phyloP scores from a whole-genome alignment of 257 asterid species.

The Plantago ovata region DNA sequence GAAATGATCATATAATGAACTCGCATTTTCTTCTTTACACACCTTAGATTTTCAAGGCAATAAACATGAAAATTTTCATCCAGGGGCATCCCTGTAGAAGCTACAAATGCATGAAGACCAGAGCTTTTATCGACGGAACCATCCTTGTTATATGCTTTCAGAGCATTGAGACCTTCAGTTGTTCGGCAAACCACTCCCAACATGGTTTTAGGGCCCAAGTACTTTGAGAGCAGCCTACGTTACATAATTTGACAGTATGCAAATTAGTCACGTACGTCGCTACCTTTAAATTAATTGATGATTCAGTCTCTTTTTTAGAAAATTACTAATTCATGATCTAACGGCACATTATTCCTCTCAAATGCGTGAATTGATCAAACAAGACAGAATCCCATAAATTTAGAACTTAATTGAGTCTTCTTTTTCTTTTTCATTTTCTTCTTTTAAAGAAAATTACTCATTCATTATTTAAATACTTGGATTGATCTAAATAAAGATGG shows the following conservation, averaged over 20 bases:
- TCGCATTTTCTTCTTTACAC: slow-evolving; percentile 6
- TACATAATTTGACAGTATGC: slow-evolving; percentile 24
- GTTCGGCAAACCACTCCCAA: slow-evolving; percentile 78
- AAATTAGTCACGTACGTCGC: slow-evolving; percentile 1
- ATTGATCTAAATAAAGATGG: too few relatives aligned
- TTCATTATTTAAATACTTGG: too few relatives aligned
- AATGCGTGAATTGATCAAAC: too few relatives aligned
- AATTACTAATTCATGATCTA: too few relatives aligned
- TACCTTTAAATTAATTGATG: too few relatives aligned
- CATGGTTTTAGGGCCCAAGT: slow-evolving; percentile 78
- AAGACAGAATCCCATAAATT: too few relatives aligned
- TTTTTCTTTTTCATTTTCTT: too few relatives aligned
- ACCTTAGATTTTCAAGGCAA: slow-evolving; percentile 76
- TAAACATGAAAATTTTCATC: slow-evolving; percentile 50
- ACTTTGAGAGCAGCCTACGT: slow-evolving; percentile 62
- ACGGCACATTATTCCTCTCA: too few relatives aligned
- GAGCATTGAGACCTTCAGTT: slow-evolving; percentile 44
- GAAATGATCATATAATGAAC: slow-evolving; percentile 2
- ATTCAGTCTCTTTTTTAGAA: too few relatives aligned
- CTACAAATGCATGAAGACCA: slow-evolving; percentile 64
- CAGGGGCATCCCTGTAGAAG: slow-evolving; percentile 42
- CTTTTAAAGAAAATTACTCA: too few relatives aligned
- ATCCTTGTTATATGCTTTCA: slow-evolving; percentile 59
- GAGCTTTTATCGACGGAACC: slow-evolving; percentile 44
- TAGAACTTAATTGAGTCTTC: too few relatives aligned